Evolutionary conservation across 495 filamentous ascomycete species (phyloP), one percentile per base, ranked within the genome.

Genomic region (Penicillium ochrochloron): DNA sequence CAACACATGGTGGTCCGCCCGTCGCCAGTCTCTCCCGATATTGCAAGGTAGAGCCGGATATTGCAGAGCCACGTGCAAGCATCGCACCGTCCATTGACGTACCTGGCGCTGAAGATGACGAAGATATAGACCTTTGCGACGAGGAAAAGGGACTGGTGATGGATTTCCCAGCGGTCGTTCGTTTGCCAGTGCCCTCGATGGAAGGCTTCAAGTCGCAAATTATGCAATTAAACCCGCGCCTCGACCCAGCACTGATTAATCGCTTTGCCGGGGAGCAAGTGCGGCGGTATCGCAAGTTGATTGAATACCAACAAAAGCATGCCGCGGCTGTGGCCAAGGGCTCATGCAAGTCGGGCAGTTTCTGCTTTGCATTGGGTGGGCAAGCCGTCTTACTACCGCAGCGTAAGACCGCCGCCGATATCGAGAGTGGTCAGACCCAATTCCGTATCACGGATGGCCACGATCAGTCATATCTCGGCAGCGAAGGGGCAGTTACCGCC

Each of bases 251-350:
- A 70, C 78, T 97, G 66, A 84, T 94, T 19, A 89, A 94, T n/a
- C 87, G 94, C 50, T 89, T 97, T 66, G 91, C 90, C 0, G 80
- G 89, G 61, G 92, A 96, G 69, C 92, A 97, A 69, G 77, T 88
- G 41, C 82, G 85, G 57, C 86, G 94, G 42, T 96, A 93, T 73
- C 93, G 92, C 76, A 86, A 86, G 46, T 81, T 97, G 35, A 83
- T 95, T 35, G 90, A 88, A 23, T 76, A 85, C 55, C 88, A 89
- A 66, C 82, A 89, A 29, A 92, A 90, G 67, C 94, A 97, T 70
- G 73, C 85, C 0, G 80, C 83, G 56, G 83, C 82, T 4, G 78
- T 89, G 17, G 75, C 73, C 21, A 78, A 80, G 37, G 61, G 65
- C 17, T 84, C 80, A 21, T 96, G 92, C 72, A 61, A 82, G 29